Evolutionary conservation across 116 monocot genomes (phyloP).

Genomic region (Thalassia testudinum): DNA sequence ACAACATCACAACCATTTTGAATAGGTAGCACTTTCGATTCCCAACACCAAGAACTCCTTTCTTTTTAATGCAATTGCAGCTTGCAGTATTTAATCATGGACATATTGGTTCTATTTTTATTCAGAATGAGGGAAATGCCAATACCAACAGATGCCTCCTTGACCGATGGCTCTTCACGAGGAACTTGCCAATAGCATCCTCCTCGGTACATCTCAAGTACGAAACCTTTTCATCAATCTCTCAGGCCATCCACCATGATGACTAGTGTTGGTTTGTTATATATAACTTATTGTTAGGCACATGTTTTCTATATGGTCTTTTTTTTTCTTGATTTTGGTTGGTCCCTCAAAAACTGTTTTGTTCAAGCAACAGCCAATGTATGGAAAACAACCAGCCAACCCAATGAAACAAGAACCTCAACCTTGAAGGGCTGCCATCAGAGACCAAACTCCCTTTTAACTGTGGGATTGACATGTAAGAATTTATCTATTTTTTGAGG

Average conservation of each 20-base stretch:
- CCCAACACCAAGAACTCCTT: not conserved
- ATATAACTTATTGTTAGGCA: not conserved
- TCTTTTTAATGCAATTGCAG: not conserved
- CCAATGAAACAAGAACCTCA: conserved; percentile 9
- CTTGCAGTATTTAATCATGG: not conserved
- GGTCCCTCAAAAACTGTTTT: no score
- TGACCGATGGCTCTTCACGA: conserved; percentile 30
- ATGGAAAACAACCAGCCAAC: conserved; percentile 1
- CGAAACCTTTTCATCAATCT: not conserved
- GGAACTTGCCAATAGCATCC: conserved; percentile 21
- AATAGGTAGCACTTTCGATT: conserved; percentile 16
- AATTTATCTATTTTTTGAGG: no score
- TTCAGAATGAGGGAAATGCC: conserved; percentile 63
- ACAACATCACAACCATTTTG: conserved; percentile 40
- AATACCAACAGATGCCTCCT: conserved; percentile 55
- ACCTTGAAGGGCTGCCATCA: conserved; percentile 2
- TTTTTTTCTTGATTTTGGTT: not conserved
- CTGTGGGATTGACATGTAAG: no score
- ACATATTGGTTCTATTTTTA: conserved; percentile 2
- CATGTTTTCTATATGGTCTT: not conserved
- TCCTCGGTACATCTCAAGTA: conserved; percentile 25
- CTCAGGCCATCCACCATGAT: not conserved
- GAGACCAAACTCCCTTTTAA: no score
- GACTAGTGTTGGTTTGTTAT: not conserved
- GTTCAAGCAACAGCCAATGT: conserved; percentile 14